A percentile compares a stretch with the other conserved stretches of the same genome.
phyloP scores from a whole-genome alignment of 352 stramenopile species.

The Saprolegnia parasitica region DNA sequence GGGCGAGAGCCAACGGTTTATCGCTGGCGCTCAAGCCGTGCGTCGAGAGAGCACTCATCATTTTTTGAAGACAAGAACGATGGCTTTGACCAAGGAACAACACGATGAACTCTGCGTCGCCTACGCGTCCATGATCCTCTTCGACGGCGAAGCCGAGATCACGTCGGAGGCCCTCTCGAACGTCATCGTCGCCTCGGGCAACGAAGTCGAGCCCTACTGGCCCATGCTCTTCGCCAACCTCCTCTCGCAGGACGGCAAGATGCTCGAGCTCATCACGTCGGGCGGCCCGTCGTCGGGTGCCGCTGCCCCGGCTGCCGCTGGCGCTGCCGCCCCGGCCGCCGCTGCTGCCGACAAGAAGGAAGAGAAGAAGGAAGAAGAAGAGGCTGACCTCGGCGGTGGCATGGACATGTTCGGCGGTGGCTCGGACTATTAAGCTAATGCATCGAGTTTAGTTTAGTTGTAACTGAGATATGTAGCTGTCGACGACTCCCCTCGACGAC shows the following conservation, averaged over 20 bases:
- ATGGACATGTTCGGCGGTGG: conserved; percentile 70
- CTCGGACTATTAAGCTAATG: conserved; percentile 53
- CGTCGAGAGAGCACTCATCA: neutral
- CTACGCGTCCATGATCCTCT: conserved; percentile 81
- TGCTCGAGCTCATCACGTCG: conserved; percentile 72
- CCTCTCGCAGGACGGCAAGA: conserved; percentile 74
- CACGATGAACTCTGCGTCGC: conserved; percentile 81
- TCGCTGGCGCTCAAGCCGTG: neutral
- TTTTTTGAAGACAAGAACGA: conserved; percentile 44
- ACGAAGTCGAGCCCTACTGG: conserved; percentile 85
- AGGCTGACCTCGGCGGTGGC: conserved; percentile 56
- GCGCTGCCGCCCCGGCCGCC: conserved; percentile 38
- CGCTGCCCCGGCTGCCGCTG: conserved; percentile 38
- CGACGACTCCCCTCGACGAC: neutral
- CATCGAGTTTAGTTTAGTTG: conserved; percentile 29
- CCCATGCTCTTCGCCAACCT: conserved; percentile 64
- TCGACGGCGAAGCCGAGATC: conserved; percentile 81
- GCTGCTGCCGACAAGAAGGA: conserved; percentile 36
- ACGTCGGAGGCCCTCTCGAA: conserved; percentile 59
- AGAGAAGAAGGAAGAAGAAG: conserved; percentile 55
- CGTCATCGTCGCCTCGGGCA: conserved; percentile 68
- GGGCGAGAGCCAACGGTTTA: conserved; percentile 16
- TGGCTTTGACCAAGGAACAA: conserved; percentile 81
- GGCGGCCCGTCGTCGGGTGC: conserved; percentile 40
- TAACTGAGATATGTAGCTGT: conserved; percentile 14